Evolutionary conservation across 495 filamentous ascomycete genomes (phyloP).

Genomic region (Hyaloscypha hepaticicola): DNA sequence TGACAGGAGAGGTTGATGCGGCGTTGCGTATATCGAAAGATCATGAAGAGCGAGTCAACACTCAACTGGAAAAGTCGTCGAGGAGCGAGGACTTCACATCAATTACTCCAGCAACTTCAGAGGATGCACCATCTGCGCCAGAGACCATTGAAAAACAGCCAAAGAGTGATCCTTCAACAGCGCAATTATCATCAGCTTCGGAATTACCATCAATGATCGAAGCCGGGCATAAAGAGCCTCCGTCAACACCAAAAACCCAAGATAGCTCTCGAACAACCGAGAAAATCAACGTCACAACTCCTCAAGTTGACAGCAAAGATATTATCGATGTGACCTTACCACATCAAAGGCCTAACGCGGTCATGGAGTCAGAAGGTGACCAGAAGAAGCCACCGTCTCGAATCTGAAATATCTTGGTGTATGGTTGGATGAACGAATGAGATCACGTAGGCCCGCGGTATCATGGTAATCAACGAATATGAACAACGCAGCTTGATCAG

Average conservation of each 20-base stretch:
- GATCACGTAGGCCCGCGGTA: background rate
- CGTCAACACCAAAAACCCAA: slow-evolving; percentile 10
- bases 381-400: background rate
- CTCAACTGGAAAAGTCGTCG: slow-evolving; percentile 33
- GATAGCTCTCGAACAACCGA: slow-evolving; percentile 15
- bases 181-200: background rate
- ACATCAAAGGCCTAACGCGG: slow-evolving; percentile 18
- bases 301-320: slow-evolving; percentile 9
- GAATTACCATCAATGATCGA: background rate
- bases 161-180: background rate
- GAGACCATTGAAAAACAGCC: background rate
- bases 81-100: slow-evolving; percentile 6
- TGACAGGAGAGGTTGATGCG: slow-evolving; percentile 54
- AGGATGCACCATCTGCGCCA: background rate
- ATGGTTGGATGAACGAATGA: background rate
- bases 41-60: slow-evolving; percentile 44
- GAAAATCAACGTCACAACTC: slow-evolving; percentile 3
- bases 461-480: no score
- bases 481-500: background rate
- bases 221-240: slow-evolving; percentile 5
- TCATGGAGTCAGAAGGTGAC: background rate
- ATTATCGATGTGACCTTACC: slow-evolving; percentile 26
- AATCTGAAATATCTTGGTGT: background rate
- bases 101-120: background rate
- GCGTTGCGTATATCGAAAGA: slow-evolving; percentile 48